Base-by-base conservation (phyloP, 768 basidiomycete genomes). In the Obba rivulosa region DNA sequence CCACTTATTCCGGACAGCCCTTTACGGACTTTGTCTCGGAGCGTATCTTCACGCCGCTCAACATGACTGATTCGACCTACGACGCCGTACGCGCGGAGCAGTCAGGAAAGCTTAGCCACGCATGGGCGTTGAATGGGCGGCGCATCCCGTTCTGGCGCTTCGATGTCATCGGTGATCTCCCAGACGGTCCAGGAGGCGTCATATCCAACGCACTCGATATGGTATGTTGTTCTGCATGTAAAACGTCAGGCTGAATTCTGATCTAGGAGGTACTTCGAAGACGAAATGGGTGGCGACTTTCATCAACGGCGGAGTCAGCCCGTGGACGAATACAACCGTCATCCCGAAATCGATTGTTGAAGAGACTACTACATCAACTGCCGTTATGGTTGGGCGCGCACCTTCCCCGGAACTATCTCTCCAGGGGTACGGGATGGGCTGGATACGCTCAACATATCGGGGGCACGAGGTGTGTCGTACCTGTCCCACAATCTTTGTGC, bases 161-260 rank as follows among this genome's bases (percentile, higher is more conserved):
- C 2, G 67, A 69, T 40, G 55, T 63, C 43, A 48, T 28, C 7
- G 55, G 48, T 4, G 56, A 58, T 0, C 23, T 64, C 16, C 51
- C 58, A 11, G 66, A 71, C 4, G 74, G 73, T 4, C 51, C 73
- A 0, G 72, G 71, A 1, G 75, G 73, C 1, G 37, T 77, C 17
- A 70, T 74, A 21, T 71, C 74, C 34, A 72, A 52, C 20, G 63
- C 62, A 0, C 48, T 66, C n/a, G 75, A 77, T 31, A 64, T 78
- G 67, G 75, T 70, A 28, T 14, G 69, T 54, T 17, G 13, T 4
- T 2, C 20, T 14, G n/a, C 34, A 21, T 35, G 35, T 11, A 35
- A 3, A 36, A n/a, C 16, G 11, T 5, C 21, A 22, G 8, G 4
- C n/a, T n/a, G n/a, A n/a, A 18, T 3, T 8, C 3, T 9, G 5